Conservation (phyloP, 371 early-diverging fungal genomes). For the Zychaea mexicana region DNA sequence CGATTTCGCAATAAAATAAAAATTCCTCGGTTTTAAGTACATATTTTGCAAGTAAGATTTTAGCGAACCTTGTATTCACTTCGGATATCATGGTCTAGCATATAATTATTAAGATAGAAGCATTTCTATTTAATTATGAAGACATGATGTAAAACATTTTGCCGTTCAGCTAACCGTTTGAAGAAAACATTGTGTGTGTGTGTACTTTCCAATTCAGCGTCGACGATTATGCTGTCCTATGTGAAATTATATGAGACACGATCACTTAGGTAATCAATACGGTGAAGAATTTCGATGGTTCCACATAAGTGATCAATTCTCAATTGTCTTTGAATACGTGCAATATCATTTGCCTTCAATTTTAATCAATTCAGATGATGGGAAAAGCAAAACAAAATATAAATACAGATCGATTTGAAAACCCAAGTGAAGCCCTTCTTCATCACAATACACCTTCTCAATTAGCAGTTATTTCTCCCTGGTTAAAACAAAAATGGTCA, state of each 20-base stretch:
- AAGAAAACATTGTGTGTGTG: no score
- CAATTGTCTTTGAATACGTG: neutral
- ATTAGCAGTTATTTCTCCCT: neutral
- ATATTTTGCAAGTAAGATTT: no score
- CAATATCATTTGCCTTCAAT: neutral
- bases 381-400: neutral
- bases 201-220: no score
- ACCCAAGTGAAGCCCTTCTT: neutral
- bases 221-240: no score
- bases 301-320: neutral
- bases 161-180: neutral
- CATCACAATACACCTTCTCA: neutral
- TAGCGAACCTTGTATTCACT: no score
- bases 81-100: no score
- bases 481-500: conserved; percentile 5
- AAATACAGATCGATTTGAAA: neutral
- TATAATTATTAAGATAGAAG: no score
- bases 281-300: neutral
- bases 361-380: neutral
- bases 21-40: no score
- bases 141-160: no score
- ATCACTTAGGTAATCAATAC: neutral
- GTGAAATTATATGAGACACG: neutral
- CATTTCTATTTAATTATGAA: no score
- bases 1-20: no score